A percentile compares a stretch with the other conserved stretches of the same genome.
phyloP scores from a whole-genome alignment of 345 rosid genomes.

The Raphanus sativus region DNA sequence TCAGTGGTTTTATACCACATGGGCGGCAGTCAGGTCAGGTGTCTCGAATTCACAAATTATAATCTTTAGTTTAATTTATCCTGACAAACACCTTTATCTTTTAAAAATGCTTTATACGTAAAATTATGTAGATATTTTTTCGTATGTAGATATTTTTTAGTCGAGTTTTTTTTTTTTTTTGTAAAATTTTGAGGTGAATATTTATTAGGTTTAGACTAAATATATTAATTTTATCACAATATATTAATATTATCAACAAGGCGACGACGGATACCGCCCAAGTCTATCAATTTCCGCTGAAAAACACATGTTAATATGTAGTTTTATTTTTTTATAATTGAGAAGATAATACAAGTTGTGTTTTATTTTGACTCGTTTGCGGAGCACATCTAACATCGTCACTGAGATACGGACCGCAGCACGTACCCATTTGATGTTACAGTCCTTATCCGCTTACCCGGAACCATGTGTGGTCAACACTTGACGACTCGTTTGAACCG shows the following conservation, averaged over 20 bases:
- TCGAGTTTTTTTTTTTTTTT: too few species aligned
- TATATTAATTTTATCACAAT: too few species aligned
- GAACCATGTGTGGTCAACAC: constrained; percentile 35
- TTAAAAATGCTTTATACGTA: neutral
- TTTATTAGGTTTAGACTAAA: too few species aligned
- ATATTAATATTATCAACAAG: neutral
- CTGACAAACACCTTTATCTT: neutral
- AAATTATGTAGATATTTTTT: neutral
- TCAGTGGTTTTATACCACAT: constrained; percentile 6
- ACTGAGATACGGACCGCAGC: neutral
- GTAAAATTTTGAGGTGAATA: too few species aligned
- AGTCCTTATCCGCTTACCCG: constrained; percentile 31
- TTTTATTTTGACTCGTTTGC: constrained; percentile 6
- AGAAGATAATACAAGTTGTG: constrained; percentile 7
- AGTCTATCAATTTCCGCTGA: neutral
- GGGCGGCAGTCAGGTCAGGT: neutral
- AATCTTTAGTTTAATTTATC: neutral
- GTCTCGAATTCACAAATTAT: neutral
- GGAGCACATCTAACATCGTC: constrained; percentile 13
- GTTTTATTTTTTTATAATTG: neutral
- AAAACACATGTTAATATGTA: constrained; percentile 3
- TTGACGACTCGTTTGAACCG: constrained; percentile 13
- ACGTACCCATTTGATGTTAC: constrained; percentile 12
- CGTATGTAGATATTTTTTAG: too few species aligned
- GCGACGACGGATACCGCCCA: constrained; percentile 16